Evolutionary conservation across 352 stramenopile genomes (phyloP).

Genomic region (Peronospora belbahrii): DNA sequence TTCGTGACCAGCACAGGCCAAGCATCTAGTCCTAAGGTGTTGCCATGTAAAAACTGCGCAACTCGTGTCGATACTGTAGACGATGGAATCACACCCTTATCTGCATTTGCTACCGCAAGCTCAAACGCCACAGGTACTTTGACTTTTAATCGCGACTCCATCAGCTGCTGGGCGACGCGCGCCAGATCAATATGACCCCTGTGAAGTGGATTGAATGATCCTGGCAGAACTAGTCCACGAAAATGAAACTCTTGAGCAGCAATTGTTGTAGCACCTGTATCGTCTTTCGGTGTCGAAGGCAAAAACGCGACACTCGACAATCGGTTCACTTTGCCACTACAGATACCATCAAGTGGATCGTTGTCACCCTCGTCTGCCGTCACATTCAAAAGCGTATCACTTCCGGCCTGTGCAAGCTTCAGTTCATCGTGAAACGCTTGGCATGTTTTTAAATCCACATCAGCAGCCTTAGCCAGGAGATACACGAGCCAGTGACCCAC

Average conservation of each 20-base stretch:
- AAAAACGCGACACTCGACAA: conserved; percentile 49
- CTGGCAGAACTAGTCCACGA: conserved; percentile 54
- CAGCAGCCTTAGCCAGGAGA: conserved; percentile 38
- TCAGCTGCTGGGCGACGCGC: conserved; percentile 33
- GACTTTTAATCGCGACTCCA: conserved; percentile 23
- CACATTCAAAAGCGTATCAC: conserved; percentile 24
- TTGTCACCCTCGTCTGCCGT: neutral
- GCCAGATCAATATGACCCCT: conserved; percentile 60
- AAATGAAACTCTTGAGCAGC: conserved; percentile 37
- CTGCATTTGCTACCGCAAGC: conserved; percentile 65
- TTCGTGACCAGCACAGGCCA: conserved; percentile 79
- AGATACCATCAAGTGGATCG: conserved; percentile 29
- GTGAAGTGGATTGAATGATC: conserved; percentile 83
- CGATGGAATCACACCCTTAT: conserved; percentile 59
- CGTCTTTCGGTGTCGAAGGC: conserved; percentile 3
- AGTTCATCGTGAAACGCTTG: conserved; percentile 28
- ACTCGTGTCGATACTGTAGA: conserved; percentile 38
- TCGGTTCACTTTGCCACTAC: conserved; percentile 6
- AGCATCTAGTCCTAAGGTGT: conserved; percentile 10
- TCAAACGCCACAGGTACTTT: conserved; percentile 59
- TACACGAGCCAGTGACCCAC: conserved; percentile 67
- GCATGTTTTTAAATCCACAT: conserved; percentile 27
- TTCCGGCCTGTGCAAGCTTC: conserved; percentile 19
- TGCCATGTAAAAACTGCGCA: conserved; percentile 35
- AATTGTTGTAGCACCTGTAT: conserved; percentile 1